Percentiles rank a stretch among this genome's conserved stretches.
phyloP scores from a whole-genome alignment of 2,329 filamentous ascomycete species.

The Allantophomopsis lycopodina region DNA sequence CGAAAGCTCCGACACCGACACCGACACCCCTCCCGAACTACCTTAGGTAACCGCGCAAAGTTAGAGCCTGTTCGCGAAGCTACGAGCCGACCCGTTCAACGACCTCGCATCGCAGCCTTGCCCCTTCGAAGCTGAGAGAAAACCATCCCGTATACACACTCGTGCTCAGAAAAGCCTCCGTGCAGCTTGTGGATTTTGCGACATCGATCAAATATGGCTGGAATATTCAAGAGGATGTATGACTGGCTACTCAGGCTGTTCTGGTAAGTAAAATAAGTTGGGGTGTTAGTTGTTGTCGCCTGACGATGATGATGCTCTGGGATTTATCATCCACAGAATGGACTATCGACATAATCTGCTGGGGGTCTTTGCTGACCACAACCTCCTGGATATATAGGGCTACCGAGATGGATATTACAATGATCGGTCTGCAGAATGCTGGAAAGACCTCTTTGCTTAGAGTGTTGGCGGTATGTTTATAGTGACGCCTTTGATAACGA shows the following conservation, averaged over 20 bases:
- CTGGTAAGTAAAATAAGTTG: conserved; percentile 51
- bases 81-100: too few species aligned
- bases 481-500: conserved; percentile 1
- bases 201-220: conserved; percentile 53
- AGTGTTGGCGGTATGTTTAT: conserved; percentile 73
- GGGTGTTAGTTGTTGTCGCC: background rate
- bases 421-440: conserved; percentile 96
- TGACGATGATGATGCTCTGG: background rate
- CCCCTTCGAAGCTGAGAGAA: too few species aligned
- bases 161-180: too few species aligned
- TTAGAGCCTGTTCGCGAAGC: too few species aligned
- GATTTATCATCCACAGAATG: background rate
- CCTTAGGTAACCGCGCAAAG: too few species aligned
- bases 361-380: conserved; percentile 6
- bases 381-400: conserved; percentile 46
- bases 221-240: conserved; percentile 87
- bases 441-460: conserved; percentile 92
- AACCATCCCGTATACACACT: too few species aligned
- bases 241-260: conserved; percentile 97
- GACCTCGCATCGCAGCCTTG: too few species aligned
- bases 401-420: conserved; percentile 98
- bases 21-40: too few species aligned
- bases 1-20: too few species aligned
- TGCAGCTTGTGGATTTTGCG: conserved; percentile 2
- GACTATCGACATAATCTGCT: conserved; percentile 5